Base-by-base conservation (phyloP, 129 eudicot species). In the Ambrosia artemisiifolia region DNA sequence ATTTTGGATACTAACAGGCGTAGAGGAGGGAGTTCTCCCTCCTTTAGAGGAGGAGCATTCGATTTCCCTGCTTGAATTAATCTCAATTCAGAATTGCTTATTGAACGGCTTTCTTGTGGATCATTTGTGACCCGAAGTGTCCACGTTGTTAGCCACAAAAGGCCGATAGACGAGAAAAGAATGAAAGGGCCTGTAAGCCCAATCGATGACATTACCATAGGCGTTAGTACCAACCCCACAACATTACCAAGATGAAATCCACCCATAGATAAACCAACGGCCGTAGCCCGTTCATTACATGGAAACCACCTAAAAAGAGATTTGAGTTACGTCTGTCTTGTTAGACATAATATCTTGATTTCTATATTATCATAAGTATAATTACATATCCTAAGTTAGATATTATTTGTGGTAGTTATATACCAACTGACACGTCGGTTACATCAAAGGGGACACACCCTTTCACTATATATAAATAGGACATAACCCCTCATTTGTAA, bases 191-290 rank as follows among this genome's bases (percentile, higher is more conserved):
- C 99, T 1, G 91, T 84, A 38, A 90, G 75, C 33, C 99, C 97
- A 50, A 88, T 54, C 0, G 95, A 82, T 3, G 93, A 72, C 93
- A 94, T 90, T 11, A 81, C 67, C 5, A 87, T 28, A 9, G 99
- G 99, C 8, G 97, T 83, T 43, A 90, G 68, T 43, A 91, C 76
- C 59, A 94, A 76, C 16, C 99, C 99, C 67, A 90, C 89, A 30
- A 94, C 97, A 44, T 94, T 94, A 63, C 99, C 99, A 28, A 94
- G 92, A 57, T 94, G 99, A 77, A 94, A 94, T 50, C 99, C 99
- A 19, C 96, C 99, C 99, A 94, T 94, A 13, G 99, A 90, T 68
- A 94, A 48, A 68, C 97, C 99, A 43, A 94, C 97, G 0, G 99
- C 97, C 3, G 97, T 91, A 0, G 99, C 97, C 53, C 99, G 74